Evolutionary conservation across 805 yeast genomes (phyloP), one percentile per base, ranked within the genome.

Genomic region (Myxozyma geophila): DNA sequence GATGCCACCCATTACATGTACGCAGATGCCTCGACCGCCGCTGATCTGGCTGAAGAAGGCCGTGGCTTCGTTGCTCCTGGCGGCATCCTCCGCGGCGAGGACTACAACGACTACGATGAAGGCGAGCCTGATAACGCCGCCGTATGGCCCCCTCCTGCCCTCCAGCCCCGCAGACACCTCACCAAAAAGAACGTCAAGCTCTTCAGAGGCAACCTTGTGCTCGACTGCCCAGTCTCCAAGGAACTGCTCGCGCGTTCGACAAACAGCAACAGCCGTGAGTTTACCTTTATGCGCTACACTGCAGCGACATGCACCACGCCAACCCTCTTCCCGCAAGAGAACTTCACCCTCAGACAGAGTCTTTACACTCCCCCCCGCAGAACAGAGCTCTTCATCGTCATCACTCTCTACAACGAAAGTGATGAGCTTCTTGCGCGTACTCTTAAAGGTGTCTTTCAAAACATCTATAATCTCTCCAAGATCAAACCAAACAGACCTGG

Each of bases 301-400:
- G 98, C 97, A 0, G 92, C 90, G 21, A 93, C 98, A 0, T 50
- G 48, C 10, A 88, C 96, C 74, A 96, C 93, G 67, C 98, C 98
- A 0, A 80, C 84, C 10, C 85, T 87, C 60, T 90, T 89, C 72
- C 78, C 76, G 19, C 69, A 70, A 9, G 82, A 82, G 67, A 83
- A 85, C 70, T 95, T 90, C 78, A 86, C 88, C n/a, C 79, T 93
- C 39, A 83, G 99, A 70, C 98, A 92, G 73, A 28, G 28, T 23
- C 28, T 53, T 8, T 93, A 90, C 74, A 78, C 82, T 48, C 87
- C 85, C 44, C 93, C 95, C 1, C 83, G 98, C 69, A 81, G 82
- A 67, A 93, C 97, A 0, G 98, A 95, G 75, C 77, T 92, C 41
- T 79, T 91, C 83, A 85, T 92, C 59, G 95, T 90, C 58, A 80